phyloP scores from a whole-genome alignment of 257 asterid genomes.

The Scutellaria galericulata region DNA sequence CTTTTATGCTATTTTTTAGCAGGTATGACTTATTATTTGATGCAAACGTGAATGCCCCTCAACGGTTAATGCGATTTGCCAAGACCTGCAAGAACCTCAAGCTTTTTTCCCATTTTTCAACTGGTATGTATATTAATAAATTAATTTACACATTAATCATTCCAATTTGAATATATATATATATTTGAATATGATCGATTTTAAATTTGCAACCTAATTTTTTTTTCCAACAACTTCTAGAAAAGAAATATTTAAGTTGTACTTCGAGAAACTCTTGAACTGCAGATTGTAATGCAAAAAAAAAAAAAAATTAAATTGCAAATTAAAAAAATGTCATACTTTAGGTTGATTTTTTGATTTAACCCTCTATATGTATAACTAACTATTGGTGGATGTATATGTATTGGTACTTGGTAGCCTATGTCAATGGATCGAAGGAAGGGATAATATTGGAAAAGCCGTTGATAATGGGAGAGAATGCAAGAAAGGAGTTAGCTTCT shows the following conservation, averaged over 20 bases:
- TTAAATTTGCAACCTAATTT: too few species aligned
- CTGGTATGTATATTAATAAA: slow-evolving; percentile 29
- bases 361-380: too few species aligned
- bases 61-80: slow-evolving; percentile 49
- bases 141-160: too few species aligned
- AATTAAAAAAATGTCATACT: too few species aligned
- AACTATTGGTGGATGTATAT: background rate
- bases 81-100: slow-evolving; percentile 55
- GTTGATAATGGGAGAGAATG: slow-evolving; percentile 27
- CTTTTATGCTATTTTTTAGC: too few species aligned
- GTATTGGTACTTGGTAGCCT: slow-evolving; percentile 15
- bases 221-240: too few species aligned
- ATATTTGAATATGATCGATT: too few species aligned
- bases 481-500: background rate
- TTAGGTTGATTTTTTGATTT: too few species aligned
- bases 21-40: slow-evolving; percentile 39
- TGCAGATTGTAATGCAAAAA: too few species aligned
- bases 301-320: too few species aligned
- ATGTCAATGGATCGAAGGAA: slow-evolving; percentile 35
- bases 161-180: background rate
- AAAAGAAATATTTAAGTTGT: too few species aligned
- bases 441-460: slow-evolving; percentile 31
- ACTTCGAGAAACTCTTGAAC: too few species aligned
- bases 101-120: slow-evolving; percentile 46
- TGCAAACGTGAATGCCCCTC: slow-evolving; percentile 47